These are phyloP conservation scores for Isatis lusitanica DNA, from an alignment of 441 rosid genomes.

Conservation along the genomic window DNA sequence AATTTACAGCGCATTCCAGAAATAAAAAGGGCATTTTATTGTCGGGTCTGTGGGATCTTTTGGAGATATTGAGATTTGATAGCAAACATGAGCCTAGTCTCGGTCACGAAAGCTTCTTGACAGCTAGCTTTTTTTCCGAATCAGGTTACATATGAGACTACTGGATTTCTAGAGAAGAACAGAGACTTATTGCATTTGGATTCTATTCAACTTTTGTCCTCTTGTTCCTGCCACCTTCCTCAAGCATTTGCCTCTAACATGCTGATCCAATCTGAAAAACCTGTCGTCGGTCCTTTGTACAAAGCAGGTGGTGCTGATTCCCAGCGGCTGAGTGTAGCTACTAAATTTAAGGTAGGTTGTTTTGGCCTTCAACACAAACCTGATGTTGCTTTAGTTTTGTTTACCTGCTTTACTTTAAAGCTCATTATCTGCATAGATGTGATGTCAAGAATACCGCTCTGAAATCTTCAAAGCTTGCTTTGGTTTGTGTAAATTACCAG, in stretches of 20 bases:
- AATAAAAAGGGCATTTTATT: not conserved
- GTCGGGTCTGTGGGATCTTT: not conserved
- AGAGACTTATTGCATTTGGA: conserved; percentile 93
- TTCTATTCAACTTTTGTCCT: conserved; percentile 89
- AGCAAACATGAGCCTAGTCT: conserved; percentile 11
- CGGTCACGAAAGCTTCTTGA: conserved; percentile 25
- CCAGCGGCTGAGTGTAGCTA: conserved; percentile 89
- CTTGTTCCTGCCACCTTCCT: conserved; percentile 89
- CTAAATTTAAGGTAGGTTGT: conserved; percentile 85
- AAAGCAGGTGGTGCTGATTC: conserved; percentile 99
- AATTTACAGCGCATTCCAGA: conserved; percentile 4
- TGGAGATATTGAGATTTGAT: not conserved
- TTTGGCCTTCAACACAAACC: conserved; percentile 10
- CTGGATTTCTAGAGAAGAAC: conserved; percentile 96
- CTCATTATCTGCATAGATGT: conserved; percentile 8
- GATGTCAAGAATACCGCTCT: not conserved
- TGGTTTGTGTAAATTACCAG: conserved; percentile 5
- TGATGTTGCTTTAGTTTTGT: conserved; percentile 11
- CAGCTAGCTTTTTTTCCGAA: conserved; percentile 30
- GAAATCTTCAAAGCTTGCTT: conserved; percentile 2
- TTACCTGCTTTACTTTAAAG: not conserved
- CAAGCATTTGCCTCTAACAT: conserved; percentile 86
- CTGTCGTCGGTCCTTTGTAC: conserved; percentile 77
- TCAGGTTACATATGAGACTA: conserved; percentile 92
- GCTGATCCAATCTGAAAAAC: conserved; percentile 83